Conservation (phyloP, 1,139 yeast genomes). For the Diutina mesorugosa region DNA sequence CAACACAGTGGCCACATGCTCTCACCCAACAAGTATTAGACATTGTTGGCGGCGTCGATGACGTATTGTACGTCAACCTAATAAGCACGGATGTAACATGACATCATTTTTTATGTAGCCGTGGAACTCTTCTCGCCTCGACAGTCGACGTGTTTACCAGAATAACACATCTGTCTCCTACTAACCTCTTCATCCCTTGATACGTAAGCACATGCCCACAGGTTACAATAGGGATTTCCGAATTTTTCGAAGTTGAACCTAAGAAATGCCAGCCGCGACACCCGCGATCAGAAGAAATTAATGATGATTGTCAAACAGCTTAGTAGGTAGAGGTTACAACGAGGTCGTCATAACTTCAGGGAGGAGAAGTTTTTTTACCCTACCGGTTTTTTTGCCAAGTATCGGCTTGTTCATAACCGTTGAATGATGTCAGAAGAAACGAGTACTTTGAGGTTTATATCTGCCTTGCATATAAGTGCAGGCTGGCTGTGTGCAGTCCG, state of each 20-base stretch:
- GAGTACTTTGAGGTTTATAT: background rate
- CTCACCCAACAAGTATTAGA: background rate
- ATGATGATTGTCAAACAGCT: too few relatives aligned
- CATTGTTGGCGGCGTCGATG: background rate
- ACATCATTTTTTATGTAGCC: background rate
- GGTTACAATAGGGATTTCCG: background rate
- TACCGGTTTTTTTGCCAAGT: background rate
- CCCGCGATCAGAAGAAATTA: background rate
- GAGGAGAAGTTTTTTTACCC: background rate
- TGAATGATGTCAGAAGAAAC: background rate
- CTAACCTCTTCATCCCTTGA: background rate
- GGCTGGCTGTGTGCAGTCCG: background rate
- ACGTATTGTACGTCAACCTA: background rate
- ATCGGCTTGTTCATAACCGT: background rate
- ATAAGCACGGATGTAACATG: background rate
- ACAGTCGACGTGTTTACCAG: background rate
- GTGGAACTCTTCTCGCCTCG: background rate
- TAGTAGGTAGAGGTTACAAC: background rate
- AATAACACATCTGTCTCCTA: background rate
- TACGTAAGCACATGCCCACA: background rate
- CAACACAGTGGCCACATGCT: background rate
- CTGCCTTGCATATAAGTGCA: background rate
- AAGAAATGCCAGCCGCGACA: background rate
- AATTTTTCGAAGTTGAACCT: too few relatives aligned
- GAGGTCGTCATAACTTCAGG: background rate